phyloP scores from a whole-genome alignment of 805 yeast species.

The Maudiozyma bulderi region DNA sequence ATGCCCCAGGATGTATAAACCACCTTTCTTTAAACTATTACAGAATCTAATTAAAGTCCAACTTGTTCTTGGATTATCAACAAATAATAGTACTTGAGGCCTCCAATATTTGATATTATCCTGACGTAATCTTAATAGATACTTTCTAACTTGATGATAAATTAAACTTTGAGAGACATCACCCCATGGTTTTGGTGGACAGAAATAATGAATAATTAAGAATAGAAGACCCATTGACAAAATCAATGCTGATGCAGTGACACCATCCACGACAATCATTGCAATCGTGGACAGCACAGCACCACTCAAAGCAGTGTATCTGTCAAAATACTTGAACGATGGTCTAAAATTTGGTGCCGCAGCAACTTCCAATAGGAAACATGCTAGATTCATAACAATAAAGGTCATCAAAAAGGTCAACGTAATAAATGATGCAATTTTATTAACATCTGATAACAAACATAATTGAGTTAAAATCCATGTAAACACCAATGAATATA shows the following conservation, averaged over 20 bases:
- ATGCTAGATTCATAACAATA: constrained; percentile 87
- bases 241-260: constrained; percentile 72
- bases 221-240: constrained; percentile 57
- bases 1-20: constrained; percentile 85
- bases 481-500: constrained; percentile 58
- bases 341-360: constrained; percentile 99
- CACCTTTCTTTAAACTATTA: constrained; percentile 92
- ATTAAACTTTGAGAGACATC: constrained; percentile 93
- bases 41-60: constrained; percentile 92
- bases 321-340: constrained; percentile 77
- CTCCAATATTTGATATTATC: constrained; percentile 98
- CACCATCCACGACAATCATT: constrained; percentile 91
- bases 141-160: constrained; percentile 93
- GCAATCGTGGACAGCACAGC: constrained; percentile 61
- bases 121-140: constrained; percentile 62
- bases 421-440: constrained; percentile 88
- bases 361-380: constrained; percentile 76
- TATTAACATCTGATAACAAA: constrained; percentile 81
- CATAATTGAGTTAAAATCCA: constrained; percentile 81
- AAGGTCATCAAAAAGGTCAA: constrained; percentile 97
- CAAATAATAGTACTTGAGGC: constrained; percentile 82
- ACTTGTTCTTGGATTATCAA: constrained; percentile 84
- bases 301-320: constrained; percentile 74
- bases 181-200: constrained; percentile 97
- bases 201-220: constrained; percentile 71